Conservation (phyloP, 2,329 filamentous ascomycete species). For the Ophiognomonia clavigignenti-juglandacearum region DNA sequence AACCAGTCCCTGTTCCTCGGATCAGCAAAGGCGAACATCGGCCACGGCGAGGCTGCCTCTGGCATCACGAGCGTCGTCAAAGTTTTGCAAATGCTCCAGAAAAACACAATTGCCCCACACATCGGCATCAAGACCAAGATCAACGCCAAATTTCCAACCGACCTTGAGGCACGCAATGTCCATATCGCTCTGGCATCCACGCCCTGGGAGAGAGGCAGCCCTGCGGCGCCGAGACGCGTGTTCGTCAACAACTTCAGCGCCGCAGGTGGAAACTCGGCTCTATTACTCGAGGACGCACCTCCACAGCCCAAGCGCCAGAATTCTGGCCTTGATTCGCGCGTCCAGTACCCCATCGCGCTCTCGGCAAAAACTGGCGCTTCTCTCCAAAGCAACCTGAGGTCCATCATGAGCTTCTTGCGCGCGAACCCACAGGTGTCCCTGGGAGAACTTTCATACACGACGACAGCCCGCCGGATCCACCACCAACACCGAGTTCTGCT, state of each 20-base stretch:
- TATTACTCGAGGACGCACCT: conserved; percentile 60
- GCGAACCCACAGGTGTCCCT: conserved; percentile 44
- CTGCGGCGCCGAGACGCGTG: conserved; percentile 27
- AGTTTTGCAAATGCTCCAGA: conserved; percentile 17
- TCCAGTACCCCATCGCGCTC: conserved; percentile 50
- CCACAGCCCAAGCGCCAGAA: conserved; percentile 15
- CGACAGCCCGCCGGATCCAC: conserved; percentile 60
- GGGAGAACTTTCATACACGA: conserved; percentile 59
- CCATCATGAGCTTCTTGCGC: conserved; percentile 49
- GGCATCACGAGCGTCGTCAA: conserved; percentile 19
- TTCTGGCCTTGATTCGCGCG: conserved; percentile 43
- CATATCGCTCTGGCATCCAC: conserved; percentile 35
- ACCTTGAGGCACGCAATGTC: conserved; percentile 3
- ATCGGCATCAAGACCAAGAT: conserved; percentile 19
- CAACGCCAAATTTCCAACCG: conserved; percentile 22
- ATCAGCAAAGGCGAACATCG: conserved; percentile 43
- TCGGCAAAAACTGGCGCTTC: conserved; percentile 49
- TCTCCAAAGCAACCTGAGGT: conserved; percentile 54
- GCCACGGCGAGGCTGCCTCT: conserved; percentile 19
- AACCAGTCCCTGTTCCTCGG: conserved; percentile 57
- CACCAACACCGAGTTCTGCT: conserved; percentile 51
- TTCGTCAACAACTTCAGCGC: conserved; percentile 68
- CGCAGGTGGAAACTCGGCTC: conserved; percentile 65
- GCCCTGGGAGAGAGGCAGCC: conserved; percentile 11
- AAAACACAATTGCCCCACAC: conserved; percentile 18